Percentiles rank a stretch among this genome's conserved stretches.
Evolutionary conservation across 140 eudicot species (phyloP).

Genomic region (Ambrosia hybrid): DNA sequence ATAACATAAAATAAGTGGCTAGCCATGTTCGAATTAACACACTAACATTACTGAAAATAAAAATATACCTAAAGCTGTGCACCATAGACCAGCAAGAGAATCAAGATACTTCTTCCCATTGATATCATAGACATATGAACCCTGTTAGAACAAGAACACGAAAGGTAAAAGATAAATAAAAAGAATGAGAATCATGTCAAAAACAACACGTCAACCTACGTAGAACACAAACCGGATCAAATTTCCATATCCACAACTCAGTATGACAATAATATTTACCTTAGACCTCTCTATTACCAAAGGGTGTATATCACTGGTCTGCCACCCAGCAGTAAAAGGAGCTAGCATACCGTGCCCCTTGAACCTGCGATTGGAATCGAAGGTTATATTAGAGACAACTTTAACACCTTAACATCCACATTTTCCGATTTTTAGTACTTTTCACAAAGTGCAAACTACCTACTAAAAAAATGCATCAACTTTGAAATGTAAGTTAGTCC

Average conservation of each 20-base stretch:
- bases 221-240: constrained; percentile 1
- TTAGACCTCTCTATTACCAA: constrained; percentile 58
- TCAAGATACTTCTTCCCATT: constrained; percentile 36
- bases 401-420: neutral
- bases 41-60: neutral
- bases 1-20: neutral
- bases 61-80: too few relatives aligned
- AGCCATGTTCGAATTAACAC: neutral
- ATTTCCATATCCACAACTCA: neutral
- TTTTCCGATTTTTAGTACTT: neutral
- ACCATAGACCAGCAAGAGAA: too few relatives aligned
- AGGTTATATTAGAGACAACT: neutral
- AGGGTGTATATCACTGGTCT: constrained; percentile 63
- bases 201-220: neutral
- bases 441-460: neutral
- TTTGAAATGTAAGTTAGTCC: neutral
- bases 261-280: too few relatives aligned
- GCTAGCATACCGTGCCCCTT: constrained; percentile 94
- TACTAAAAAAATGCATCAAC: neutral
- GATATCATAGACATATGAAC: constrained; percentile 77
- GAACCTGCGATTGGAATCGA: constrained; percentile 38
- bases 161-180: neutral
- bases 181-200: neutral
- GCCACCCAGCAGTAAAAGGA: constrained; percentile 96
- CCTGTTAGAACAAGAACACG: constrained; percentile 47